phyloP scores from a whole-genome alignment of 225 moss, liverwort and hornwort species.

The Neckera pumila region DNA sequence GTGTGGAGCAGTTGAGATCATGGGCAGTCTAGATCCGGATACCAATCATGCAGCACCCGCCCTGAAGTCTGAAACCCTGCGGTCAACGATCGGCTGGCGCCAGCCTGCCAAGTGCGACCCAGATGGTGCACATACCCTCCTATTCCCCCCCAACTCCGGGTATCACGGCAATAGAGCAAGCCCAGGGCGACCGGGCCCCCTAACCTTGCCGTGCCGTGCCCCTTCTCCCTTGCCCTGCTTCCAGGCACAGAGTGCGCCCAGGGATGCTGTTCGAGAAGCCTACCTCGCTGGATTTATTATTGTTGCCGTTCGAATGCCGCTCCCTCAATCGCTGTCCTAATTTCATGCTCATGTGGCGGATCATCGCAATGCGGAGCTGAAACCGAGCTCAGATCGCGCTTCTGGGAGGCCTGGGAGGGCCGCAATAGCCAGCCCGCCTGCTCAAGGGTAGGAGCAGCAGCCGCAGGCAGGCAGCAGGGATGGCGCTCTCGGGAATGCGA shows the following conservation, averaged over 20 bases:
- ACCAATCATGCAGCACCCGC: background rate
- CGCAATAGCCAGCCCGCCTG: background rate
- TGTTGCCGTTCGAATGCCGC: constrained; percentile 8
- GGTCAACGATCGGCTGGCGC: background rate
- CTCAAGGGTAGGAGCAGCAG: background rate
- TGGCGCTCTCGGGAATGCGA: constrained; percentile 99
- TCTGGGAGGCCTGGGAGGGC: constrained; percentile 33
- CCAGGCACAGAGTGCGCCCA: background rate
- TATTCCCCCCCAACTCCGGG: background rate
- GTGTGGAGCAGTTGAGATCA: background rate
- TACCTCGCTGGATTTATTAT: background rate
- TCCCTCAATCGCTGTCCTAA: background rate
- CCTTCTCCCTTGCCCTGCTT: background rate
- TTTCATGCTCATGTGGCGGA: background rate
- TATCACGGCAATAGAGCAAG: background rate
- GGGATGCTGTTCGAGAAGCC: background rate
- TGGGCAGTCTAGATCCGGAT: background rate
- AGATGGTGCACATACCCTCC: background rate
- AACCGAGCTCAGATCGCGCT: constrained; percentile 3
- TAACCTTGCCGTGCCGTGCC: background rate
- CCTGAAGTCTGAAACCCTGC: background rate
- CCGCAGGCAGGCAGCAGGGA: background rate
- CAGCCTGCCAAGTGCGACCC: background rate
- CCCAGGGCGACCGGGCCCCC: background rate
- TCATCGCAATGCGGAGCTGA: constrained; percentile 14